Percentiles rank a stretch among this genome's conserved stretches.
Evolutionary conservation across 768 basidiomycete species (phyloP).

Genomic region (Auricularia heimuer): DNA sequence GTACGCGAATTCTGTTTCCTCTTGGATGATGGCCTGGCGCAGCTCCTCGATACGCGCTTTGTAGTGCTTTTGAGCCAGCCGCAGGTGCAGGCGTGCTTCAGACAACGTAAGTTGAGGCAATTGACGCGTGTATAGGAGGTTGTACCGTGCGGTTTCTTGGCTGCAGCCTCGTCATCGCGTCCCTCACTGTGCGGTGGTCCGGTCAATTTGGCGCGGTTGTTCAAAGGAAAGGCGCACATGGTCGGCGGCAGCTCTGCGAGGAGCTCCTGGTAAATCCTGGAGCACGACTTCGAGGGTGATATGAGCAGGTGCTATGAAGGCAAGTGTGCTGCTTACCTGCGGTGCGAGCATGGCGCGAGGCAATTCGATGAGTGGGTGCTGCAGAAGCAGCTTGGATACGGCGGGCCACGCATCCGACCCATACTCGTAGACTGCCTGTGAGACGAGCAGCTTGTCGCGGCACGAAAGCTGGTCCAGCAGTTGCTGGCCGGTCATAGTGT

Average conservation of each 20-base stretch:
- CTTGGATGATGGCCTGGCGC: constrained; percentile 53
- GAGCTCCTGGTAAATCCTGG: constrained; percentile 52
- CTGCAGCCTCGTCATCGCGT: constrained; percentile 22
- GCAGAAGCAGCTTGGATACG: constrained; percentile 54
- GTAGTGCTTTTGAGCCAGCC: constrained; percentile 70
- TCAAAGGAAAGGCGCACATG: constrained; percentile 32
- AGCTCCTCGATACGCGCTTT: constrained; percentile 60
- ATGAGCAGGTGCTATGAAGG: constrained; percentile 8
- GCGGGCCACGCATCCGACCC: constrained; percentile 60
- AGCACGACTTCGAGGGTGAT: constrained; percentile 46
- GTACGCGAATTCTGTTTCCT: constrained; percentile 75
- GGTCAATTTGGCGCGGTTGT: constrained; percentile 3
- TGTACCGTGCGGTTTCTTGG: constrained; percentile 51
- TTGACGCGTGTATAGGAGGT: constrained; percentile 2
- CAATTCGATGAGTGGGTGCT: constrained; percentile 58
- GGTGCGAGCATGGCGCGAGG: constrained; percentile 59
- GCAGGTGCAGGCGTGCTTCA: constrained; percentile 53
- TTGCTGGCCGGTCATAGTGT: not conserved
- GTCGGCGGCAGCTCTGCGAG: constrained; percentile 62
- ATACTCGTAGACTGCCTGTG: constrained; percentile 79
- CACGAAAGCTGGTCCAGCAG: not conserved
- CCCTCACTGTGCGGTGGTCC: constrained; percentile 8
- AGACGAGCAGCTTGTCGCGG: constrained; percentile 45
- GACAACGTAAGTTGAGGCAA: not conserved
- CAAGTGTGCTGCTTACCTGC: constrained; percentile 36